Evolutionary conservation across 306 rosid species (phyloP), one percentile per base, ranked within the genome.

Genomic region (Vigna reflexopilosa): DNA sequence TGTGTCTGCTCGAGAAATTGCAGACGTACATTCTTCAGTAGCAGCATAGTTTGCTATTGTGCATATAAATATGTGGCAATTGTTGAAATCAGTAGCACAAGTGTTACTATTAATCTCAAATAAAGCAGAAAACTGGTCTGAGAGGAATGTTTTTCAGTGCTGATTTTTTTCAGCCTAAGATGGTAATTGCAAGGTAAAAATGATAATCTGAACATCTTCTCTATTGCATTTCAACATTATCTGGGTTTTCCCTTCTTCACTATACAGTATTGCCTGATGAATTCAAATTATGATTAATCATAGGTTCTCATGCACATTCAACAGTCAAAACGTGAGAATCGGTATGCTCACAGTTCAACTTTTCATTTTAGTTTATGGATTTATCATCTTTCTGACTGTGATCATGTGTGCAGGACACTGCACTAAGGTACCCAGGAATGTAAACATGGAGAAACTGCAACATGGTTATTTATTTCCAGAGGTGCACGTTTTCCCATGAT

Each of bases 401-500:
- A 78, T 77, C 72, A 85, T 44, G 5, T 76, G 62, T 75, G 24
- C 84, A 89, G 92, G 86, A 26, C 87, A 79, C 52, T 62, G 90
- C 66, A 86, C 91, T 2, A 89, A 86, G 82, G 91, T 91, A 16
- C 82, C 88, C 49, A 86, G 94, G 48, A 89, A 88, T 73, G 75
- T 76, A 49, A 91, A 86, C 85, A 77, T 91, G 90, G 91, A 89
- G 89, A 89, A 88, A 76, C 81, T 91, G 57, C 92, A 63, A 63
- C 80, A 78, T 76, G 93, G 88, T 5, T 91, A 89, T 82, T 74
- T 91, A 75, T 91, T 91, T 80, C 89, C 93, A 11, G 97, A 91
- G 94, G 97, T 91, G 70, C 42, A 67, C 61, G 70, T 28, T 74
- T 66, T 40, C 49, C 48, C 7, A 22, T 74, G 51, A 72, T 66